These are phyloP conservation scores for Asterella californica DNA, from an alignment of 225 moss, liverwort and hornwort genomes.

Conservation along the genomic window DNA sequence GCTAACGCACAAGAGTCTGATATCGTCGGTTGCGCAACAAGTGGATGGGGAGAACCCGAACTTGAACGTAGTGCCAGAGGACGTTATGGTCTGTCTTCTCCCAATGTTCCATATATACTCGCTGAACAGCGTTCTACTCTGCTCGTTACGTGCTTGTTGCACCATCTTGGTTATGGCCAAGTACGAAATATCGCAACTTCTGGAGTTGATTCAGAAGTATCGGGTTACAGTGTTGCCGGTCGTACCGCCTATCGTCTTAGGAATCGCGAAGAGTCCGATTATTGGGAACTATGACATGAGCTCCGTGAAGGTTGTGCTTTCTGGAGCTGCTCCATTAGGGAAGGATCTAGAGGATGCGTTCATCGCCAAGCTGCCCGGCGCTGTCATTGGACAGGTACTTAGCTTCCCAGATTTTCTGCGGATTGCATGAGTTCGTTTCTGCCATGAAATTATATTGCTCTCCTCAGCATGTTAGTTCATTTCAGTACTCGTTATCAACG, in stretches of 20 bases:
- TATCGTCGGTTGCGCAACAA: conserved; percentile 48
- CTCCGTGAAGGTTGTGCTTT: conserved; percentile 59
- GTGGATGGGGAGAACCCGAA: conserved; percentile 52
- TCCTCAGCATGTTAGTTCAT: not conserved
- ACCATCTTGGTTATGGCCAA: conserved; percentile 35
- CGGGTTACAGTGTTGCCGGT: conserved; percentile 60
- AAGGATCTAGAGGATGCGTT: conserved; percentile 78
- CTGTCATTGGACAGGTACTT: conserved; percentile 65
- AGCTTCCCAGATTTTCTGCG: not conserved
- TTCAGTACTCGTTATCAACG: not conserved
- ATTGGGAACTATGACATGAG: conserved; percentile 61
- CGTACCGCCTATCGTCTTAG: conserved; percentile 72
- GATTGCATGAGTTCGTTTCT: not conserved
- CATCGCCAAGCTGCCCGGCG: conserved; percentile 55
- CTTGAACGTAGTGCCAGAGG: conserved; percentile 27
- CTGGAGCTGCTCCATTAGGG: conserved; percentile 75
- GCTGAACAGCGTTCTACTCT: conserved; percentile 42
- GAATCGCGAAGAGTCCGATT: conserved; percentile 64
- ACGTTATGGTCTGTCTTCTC: conserved; percentile 38
- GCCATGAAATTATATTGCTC: not conserved
- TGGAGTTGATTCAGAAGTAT: conserved; percentile 35
- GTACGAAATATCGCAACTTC: conserved; percentile 28
- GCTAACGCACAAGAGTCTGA: conserved; percentile 51
- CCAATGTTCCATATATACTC: conserved; percentile 52
- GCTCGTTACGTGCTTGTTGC: conserved; percentile 35